Evolutionary conservation across 257 asterid genomes (phyloP), one percentile per base, ranked within the genome.

Genomic region (Ilex aquifolium): DNA sequence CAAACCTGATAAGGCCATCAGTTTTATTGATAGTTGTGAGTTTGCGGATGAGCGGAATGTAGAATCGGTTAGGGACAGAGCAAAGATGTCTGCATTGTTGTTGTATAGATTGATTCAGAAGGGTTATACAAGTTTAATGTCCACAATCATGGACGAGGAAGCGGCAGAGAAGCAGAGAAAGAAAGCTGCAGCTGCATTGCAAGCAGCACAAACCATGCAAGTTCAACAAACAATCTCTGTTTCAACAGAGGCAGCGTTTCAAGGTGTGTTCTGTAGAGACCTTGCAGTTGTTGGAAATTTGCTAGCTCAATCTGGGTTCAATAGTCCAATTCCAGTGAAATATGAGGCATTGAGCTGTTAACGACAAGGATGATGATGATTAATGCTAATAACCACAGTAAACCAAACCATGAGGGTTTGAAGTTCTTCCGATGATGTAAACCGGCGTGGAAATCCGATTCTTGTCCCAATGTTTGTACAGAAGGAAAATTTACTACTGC

Each of bases 241-340:
- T 44, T 50, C 3, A 55, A 56, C 59, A 52, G 61, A 52, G 60
- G 74, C 97, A 5, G 82, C 67, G 44, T 83, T 82, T 58, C 95
- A 92, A 66, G 98, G 97, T 5, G 95, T 83, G 14, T 92, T 92
- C 69, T 92, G 98, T 69, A 71, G 98, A 79, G 97, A 92, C 76
- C 82, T 92, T 59, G 78, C 95, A 0, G 81, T 75, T 13, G 97
- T 92, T 7, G 95, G 93, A 11, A 86, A 67, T 60, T 69, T 89
- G 74, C 81, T 89, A 2, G 72, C 98, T 54, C 97, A 85, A 68
- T 59, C 84, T 0, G 93, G 93, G 53, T 91, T 86, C 52, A 88
- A 82, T 68, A 90, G 86, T 67, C 79, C 93, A 13, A 79, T 89
- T 60, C 84, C 97, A 2, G 76, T 89, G 67, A 92, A 86, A 64